Evolutionary conservation across 2,329 filamentous ascomycete genomes (phyloP), one percentile per base, ranked within the genome.

Genomic region (Sphaerulina populicola): DNA sequence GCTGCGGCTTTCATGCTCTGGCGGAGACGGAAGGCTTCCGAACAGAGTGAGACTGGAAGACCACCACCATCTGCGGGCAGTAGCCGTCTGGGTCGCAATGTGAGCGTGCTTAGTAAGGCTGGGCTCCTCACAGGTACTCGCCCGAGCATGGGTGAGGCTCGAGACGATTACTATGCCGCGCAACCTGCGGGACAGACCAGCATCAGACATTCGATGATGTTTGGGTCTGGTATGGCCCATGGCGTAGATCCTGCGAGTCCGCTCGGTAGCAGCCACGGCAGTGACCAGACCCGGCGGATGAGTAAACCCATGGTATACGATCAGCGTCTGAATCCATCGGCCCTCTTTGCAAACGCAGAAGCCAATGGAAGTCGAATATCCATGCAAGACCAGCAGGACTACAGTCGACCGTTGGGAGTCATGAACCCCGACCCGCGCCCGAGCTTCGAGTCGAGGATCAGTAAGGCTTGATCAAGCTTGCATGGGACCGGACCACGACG

Each of bases 311-410:
- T 73, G 51, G 66, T 75, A 30, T 71, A 73, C 53, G 74, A 76
- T 51, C 73, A 74, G 53, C 66, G 74, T 21, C 65, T 76, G 21
- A 76, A 76, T 51, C 74, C 74, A 2, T 68, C 68, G 6, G 71
- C 71, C 2, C 65, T 76, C 27, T 71, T 74, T 60, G 67, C 66
- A 33, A 68, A 73, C 40, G 59, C 58, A 39, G 64, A 68, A 33
- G 69, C 71, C n/a, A 76, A 74, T 52, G 64, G 65, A 14, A 75
- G 72, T 52, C 69, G 69, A 18, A 66, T 70, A 21, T 74, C 72
- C 45, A 64, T 76, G 39, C 69, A 67, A 40, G 75, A 72, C 49
- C 66, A 74, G 47, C 70, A 74, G 49, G 74, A 76, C 52, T 76
- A 74, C 53, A 71, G 70, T 41, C 68, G 74, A 43, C 69, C 71